Evolutionary conservation across 1,284 basidiomycete genomes (phyloP).

Genomic region (Stereum hirsutum): DNA sequence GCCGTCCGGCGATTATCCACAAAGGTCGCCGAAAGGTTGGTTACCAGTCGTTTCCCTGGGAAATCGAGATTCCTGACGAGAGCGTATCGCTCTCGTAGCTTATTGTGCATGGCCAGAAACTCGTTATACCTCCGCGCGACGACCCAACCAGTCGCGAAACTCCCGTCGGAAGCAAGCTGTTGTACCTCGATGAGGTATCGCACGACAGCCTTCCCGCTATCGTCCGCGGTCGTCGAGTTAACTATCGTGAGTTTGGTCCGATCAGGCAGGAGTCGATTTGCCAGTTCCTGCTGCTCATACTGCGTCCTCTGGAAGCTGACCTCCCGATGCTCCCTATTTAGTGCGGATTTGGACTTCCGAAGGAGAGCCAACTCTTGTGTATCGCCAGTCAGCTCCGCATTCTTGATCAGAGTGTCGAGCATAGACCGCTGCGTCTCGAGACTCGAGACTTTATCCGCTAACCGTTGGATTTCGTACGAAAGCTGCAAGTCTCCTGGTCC

Average conservation of each 20-base stretch:
- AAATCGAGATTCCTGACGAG: slow-evolving; percentile 72
- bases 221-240: slow-evolving; percentile 68
- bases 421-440: slow-evolving; percentile 76
- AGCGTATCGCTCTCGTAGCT: slow-evolving; percentile 66
- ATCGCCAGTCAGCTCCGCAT: slow-evolving; percentile 91
- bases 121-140: slow-evolving; percentile 91
- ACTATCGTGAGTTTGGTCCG: slow-evolving; percentile 75
- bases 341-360: slow-evolving; percentile 70
- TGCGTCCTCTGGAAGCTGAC: slow-evolving; percentile 84
- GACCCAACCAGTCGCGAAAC: slow-evolving; percentile 80
- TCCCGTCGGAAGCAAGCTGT: slow-evolving; percentile 72
- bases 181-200: slow-evolving; percentile 90
- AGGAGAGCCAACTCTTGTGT: slow-evolving; percentile 79
- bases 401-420: slow-evolving; percentile 81
- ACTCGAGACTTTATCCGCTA: slow-evolving; percentile 68
- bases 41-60: slow-evolving; percentile 85
- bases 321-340: slow-evolving; percentile 78
- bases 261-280: slow-evolving; percentile 74
- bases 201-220: slow-evolving; percentile 83
- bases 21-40: slow-evolving; percentile 72
- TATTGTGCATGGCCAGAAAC: slow-evolving; percentile 84
- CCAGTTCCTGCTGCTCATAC: slow-evolving; percentile 84
- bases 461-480: slow-evolving; percentile 70
- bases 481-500: slow-evolving; percentile 83
- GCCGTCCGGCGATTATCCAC: slow-evolving; percentile 74